Percentiles rank a stretch among this genome's conserved stretches.
These are phyloP conservation scores for Lepidium campestre DNA, from an alignment of 441 rosid species.

Conservation along the genomic window DNA sequence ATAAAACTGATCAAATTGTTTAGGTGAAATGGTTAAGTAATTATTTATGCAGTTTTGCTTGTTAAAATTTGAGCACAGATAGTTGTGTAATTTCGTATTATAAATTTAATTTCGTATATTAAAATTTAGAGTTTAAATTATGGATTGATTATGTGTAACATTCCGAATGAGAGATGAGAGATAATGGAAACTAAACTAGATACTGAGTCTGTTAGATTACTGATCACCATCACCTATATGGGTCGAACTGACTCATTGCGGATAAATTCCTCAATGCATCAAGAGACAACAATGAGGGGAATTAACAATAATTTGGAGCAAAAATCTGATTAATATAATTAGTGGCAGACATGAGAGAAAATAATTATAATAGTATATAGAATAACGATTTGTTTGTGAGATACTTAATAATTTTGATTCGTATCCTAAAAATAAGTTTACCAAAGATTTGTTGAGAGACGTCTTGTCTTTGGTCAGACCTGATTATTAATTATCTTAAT, in stretches of 20 bases:
- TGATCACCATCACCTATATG: background rate
- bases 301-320: background rate
- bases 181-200: background rate
- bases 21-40: too few relatives aligned
- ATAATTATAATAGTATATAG: background rate
- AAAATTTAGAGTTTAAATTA: too few relatives aligned
- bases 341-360: slow-evolving; percentile 3
- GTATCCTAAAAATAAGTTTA: background rate
- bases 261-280: background rate
- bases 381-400: background rate
- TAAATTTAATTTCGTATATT: too few relatives aligned
- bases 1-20: too few relatives aligned
- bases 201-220: background rate
- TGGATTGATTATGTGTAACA: too few relatives aligned
- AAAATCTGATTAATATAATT: background rate
- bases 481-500: background rate
- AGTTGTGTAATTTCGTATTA: too few relatives aligned
- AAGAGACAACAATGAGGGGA: background rate
- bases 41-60: too few relatives aligned
- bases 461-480: background rate
- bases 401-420: slow-evolving; percentile 9
- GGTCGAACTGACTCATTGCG: background rate
- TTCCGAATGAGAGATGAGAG: too few relatives aligned
- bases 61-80: too few relatives aligned
- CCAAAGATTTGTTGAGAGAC: background rate